Evolutionary conservation across 1,284 basidiomycete species (phyloP).

Genomic region (Heterobasidion annosum): DNA sequence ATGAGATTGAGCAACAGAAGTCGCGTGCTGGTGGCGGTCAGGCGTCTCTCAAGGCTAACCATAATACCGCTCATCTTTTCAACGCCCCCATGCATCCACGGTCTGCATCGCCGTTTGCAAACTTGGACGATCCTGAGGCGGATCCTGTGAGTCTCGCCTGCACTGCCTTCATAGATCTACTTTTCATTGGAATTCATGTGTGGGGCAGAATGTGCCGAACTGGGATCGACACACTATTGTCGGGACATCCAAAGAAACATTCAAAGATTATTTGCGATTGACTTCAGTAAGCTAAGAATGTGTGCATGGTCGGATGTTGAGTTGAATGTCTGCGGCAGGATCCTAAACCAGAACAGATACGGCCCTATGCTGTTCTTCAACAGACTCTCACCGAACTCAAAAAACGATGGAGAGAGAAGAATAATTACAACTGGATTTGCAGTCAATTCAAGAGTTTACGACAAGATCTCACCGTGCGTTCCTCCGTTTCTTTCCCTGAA

Average conservation of each 20-base stretch:
- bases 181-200: not conserved
- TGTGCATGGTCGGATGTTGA: constrained; percentile 1
- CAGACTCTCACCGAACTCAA: constrained; percentile 86
- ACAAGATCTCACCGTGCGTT: constrained; percentile 91
- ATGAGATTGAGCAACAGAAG: constrained; percentile 72
- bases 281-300: constrained; percentile 62
- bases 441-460: constrained; percentile 98
- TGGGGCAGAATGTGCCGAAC: constrained; percentile 82
- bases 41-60: constrained; percentile 35
- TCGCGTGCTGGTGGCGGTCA: constrained; percentile 18
- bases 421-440: constrained; percentile 89
- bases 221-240: constrained; percentile 97
- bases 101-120: constrained; percentile 37
- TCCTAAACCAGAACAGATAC: constrained; percentile 90
- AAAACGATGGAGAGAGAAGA: constrained; percentile 79
- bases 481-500: constrained; percentile 5
- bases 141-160: constrained; percentile 46
- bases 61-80: constrained; percentile 43
- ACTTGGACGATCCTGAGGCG: constrained; percentile 56
- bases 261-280: constrained; percentile 93
- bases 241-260: constrained; percentile 81
- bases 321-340: constrained; percentile 41
- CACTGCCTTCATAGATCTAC: not conserved
- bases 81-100: constrained; percentile 24
- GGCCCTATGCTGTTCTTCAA: constrained; percentile 80